A percentile compares a stretch with the other conserved stretches of the same genome.
Evolutionary conservation across 257 asterid species (phyloP).

Genomic region (Plantago ovata): DNA sequence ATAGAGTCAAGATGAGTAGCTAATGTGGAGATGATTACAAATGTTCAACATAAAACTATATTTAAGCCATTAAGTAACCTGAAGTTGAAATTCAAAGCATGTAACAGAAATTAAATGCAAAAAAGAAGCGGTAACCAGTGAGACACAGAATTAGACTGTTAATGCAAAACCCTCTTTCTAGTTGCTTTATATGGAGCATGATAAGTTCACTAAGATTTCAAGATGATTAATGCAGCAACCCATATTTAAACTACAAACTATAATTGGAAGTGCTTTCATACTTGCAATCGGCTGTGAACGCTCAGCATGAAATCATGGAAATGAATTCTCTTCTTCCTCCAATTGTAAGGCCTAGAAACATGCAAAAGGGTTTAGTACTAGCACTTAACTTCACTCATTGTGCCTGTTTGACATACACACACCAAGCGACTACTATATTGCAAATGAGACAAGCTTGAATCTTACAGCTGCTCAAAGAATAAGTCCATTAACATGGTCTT

Average conservation of each 20-base stretch:
- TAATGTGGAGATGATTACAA: too few species aligned
- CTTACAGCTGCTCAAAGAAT: slow-evolving; percentile 74
- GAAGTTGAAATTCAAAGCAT: background rate
- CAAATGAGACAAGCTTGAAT: slow-evolving; percentile 13
- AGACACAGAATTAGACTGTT: background rate
- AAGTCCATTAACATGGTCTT: slow-evolving; percentile 98
- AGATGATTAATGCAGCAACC: slow-evolving; percentile 5
- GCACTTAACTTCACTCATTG: slow-evolving; percentile 32
- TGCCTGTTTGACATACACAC: slow-evolving; percentile 44
- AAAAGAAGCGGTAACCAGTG: background rate
- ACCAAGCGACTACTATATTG: slow-evolving; percentile 17
- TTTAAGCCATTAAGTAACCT: background rate
- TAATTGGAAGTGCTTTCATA: slow-evolving; percentile 24
- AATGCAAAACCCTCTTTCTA: slow-evolving; percentile 14
- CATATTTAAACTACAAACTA: background rate
- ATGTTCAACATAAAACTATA: background rate
- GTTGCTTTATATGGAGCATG: slow-evolving; percentile 12
- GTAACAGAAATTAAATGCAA: background rate
- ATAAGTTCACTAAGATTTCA: slow-evolving; percentile 11
- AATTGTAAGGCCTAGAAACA: slow-evolving; percentile 59
- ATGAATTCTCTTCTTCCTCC: slow-evolving; percentile 97
- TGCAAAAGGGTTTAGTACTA: slow-evolving; percentile 1
- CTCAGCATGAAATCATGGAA: slow-evolving; percentile 93
- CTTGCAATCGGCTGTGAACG: slow-evolving; percentile 90
- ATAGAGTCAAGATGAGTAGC: too few species aligned